Percentiles rank a stretch among this genome's conserved stretches.
Conservation (phyloP, 768 basidiomycete genomes). For the Boletellus ananas region DNA sequence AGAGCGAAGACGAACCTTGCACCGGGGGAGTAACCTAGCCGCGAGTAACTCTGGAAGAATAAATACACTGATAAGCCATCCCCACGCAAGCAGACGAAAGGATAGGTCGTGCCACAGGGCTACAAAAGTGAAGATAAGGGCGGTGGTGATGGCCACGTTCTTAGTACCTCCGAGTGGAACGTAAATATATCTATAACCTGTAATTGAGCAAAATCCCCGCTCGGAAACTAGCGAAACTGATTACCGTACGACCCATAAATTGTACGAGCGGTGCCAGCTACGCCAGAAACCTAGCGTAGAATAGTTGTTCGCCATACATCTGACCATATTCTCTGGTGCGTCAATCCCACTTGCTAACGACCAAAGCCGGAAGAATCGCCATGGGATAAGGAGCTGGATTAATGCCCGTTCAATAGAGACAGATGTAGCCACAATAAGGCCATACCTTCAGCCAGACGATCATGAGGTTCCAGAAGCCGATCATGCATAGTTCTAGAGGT, state of each 20-base stretch:
- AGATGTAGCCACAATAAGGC: neutral
- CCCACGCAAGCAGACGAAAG: conserved; percentile 86
- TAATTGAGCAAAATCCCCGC: neutral
- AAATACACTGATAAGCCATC: conserved; percentile 92
- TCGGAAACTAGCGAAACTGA: conserved; percentile 4
- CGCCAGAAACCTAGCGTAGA: conserved; percentile 92
- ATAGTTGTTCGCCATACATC: conserved; percentile 98
- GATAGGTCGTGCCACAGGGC: conserved; percentile 97
- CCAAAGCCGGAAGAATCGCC: conserved; percentile 97
- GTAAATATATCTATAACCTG: conserved; percentile 78
- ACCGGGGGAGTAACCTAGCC: conserved; percentile 52
- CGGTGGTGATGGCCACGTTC: conserved; percentile 55
- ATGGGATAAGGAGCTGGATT: conserved; percentile 79
- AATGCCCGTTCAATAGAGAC: neutral
- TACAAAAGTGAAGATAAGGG: conserved; percentile 91
- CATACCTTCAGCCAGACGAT: conserved; percentile 94
- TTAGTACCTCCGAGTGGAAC: conserved; percentile 80
- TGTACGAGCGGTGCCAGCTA: conserved; percentile 95
- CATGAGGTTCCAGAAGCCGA: conserved; percentile 96
- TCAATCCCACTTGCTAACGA: conserved; percentile 84
- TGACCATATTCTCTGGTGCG: conserved; percentile 97
- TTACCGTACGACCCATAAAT: conserved; percentile 90
- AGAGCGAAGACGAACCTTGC: conserved; percentile 46
- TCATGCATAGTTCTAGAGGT: conserved; percentile 80
- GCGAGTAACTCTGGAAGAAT: conserved; percentile 81